Conservation (phyloP, 2,329 filamentous ascomycete genomes). For the Epichloe sibirici region DNA sequence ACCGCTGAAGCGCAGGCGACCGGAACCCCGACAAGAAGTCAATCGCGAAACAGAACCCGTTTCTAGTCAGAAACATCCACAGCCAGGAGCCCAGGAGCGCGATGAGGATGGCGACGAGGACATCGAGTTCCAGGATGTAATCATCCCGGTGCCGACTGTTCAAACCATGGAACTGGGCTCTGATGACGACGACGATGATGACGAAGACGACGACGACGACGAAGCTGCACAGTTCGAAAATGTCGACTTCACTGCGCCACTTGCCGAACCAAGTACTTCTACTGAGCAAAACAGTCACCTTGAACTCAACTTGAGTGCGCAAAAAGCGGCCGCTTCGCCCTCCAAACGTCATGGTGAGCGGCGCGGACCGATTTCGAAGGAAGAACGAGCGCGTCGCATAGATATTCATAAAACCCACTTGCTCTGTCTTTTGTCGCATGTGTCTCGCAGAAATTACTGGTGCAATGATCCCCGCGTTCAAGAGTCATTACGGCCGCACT, state of each 20-base stretch:
- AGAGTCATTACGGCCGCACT: constrained; percentile 46
- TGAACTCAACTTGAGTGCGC: constrained; percentile 40
- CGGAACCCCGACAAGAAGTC: constrained; percentile 6
- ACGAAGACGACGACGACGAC: constrained; percentile 28
- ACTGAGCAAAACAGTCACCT: constrained; percentile 24
- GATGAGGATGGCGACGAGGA: constrained; percentile 26
- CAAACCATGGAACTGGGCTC: constrained; percentile 40
- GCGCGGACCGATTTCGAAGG: constrained; percentile 40
- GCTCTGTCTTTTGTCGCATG: constrained; percentile 69
- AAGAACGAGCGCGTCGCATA: constrained; percentile 46
- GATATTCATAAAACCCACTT: constrained; percentile 81
- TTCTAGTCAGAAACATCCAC: background rate
- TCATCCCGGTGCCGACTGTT: constrained; percentile 32
- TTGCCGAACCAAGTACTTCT: constrained; percentile 12
- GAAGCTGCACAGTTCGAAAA: constrained; percentile 34
- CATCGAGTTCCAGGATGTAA: constrained; percentile 38
- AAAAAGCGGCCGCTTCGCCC: constrained; percentile 22
- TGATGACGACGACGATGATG: constrained; percentile 31
- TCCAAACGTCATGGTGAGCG: constrained; percentile 24
- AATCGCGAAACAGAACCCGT: background rate
- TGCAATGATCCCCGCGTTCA: constrained; percentile 69
- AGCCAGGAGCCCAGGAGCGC: background rate
- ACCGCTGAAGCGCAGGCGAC: constrained; percentile 27
- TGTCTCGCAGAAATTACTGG: constrained; percentile 71
- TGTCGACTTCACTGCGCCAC: constrained; percentile 28